Evolutionary conservation across 2,329 filamentous ascomycete species (phyloP), one percentile per base, ranked within the genome.

Genomic region (Phyllosticta paracitricarpa): DNA sequence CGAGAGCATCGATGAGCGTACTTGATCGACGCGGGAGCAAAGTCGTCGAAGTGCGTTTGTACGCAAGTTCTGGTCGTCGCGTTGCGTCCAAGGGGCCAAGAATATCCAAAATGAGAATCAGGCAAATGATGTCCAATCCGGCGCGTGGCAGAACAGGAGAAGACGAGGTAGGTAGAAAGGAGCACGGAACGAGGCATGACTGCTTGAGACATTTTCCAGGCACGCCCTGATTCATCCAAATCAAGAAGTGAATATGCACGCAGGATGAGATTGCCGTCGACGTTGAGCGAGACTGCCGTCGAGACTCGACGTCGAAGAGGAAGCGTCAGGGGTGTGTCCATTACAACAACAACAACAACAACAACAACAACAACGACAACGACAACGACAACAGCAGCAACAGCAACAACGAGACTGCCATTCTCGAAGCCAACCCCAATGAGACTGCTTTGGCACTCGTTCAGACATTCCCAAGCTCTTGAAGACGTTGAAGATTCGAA

Each of bases 1-100:
- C 53, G 71, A 68, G 58, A 74, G 69, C 73, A 74, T 75, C n/a
- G 28, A 35, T 40, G 25, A n/a, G 17, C 22, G 53, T 12, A 10
- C 33, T 19, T 4, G 14, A 28, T 25, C 35, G 40, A 19, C 19
- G 35, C 33, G 53, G 33, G 4, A 28, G 10, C 35, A 52, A 33
- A 51, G 33, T 12, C 28, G 53, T 60, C 19, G 12, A 7, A 2
- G 28, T 30, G 9, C 28, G 6, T 26, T 26, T 17, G 53, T n/a
- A n/a, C 26, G 12, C 19, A 30, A 8, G 6, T 6, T 30, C 28
- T 30, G 28, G 28, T 30, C 9, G 28, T 22, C 28, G 28, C 6
- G n/a, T 10, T 60, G 53, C 33, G 33, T 40, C 33, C 9, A 40
- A 40, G 33, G 33, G 33, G 33, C 58, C 58, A 60, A 60, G 30